Evolutionary conservation across 768 basidiomycete species (phyloP).

Genomic region (Dacryopinax primogenitus): DNA sequence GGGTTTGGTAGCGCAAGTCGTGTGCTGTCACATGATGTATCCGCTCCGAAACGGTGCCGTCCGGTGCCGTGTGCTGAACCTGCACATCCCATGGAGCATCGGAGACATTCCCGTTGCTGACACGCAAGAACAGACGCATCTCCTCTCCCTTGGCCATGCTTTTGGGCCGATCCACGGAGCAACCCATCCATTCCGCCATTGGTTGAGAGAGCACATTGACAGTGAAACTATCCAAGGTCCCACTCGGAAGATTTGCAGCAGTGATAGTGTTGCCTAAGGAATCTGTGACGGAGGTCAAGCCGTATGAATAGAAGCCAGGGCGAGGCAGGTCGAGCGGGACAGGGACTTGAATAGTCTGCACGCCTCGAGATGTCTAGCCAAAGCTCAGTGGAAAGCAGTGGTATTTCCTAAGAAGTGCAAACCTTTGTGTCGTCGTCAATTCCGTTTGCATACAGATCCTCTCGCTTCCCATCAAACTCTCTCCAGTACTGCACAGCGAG

Average conservation of each 20-base stretch:
- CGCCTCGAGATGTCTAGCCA: slow-evolving; percentile 12
- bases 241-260: neutral
- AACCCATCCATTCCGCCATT: neutral
- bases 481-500: slow-evolving; percentile 66
- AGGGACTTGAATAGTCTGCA: slow-evolving; percentile 1
- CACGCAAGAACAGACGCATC: neutral
- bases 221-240: slow-evolving; percentile 1
- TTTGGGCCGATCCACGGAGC: slow-evolving; percentile 7
- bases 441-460: slow-evolving; percentile 70
- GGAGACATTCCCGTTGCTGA: neutral
- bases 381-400: slow-evolving; percentile 11
- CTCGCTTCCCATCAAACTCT: slow-evolving; percentile 49
- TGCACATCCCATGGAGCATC: slow-evolving; percentile 4
- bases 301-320: slow-evolving; percentile 32
- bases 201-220: neutral
- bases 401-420: neutral
- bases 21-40: neutral
- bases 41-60: neutral
- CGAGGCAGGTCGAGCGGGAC: slow-evolving; percentile 10
- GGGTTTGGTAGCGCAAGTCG: slow-evolving; percentile 12
- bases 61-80: neutral
- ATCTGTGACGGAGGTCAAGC: slow-evolving; percentile 72
- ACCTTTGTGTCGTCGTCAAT: slow-evolving; percentile 49
- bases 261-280: slow-evolving; percentile 62
- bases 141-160: neutral